Conservation (phyloP, 352 stramenopile genomes). For the Peronosclerospora sorghi region DNA sequence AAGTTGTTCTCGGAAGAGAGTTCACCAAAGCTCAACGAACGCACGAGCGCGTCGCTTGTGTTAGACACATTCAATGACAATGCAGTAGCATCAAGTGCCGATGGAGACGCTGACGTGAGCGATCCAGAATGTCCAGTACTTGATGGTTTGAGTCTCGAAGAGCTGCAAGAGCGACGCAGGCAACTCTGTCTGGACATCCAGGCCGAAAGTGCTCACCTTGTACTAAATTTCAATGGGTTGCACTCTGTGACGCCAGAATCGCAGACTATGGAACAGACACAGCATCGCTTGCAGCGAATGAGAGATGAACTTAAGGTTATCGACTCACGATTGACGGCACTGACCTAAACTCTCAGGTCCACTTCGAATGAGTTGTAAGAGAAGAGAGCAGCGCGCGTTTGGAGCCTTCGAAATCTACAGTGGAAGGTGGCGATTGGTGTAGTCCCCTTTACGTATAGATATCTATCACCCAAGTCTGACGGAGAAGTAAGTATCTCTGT, state of each 20-base stretch:
- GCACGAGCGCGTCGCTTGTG: background rate
- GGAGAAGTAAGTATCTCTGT: too few relatives aligned
- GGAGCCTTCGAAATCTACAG: too few relatives aligned
- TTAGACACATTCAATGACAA: background rate
- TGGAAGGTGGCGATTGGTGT: too few relatives aligned
- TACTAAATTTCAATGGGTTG: slow-evolving; percentile 20
- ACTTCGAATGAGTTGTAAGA: too few relatives aligned
- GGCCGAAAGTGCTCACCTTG: slow-evolving; percentile 32
- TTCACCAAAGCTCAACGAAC: background rate
- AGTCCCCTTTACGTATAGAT: too few relatives aligned
- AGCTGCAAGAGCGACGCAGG: slow-evolving; percentile 23
- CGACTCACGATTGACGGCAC: slow-evolving; percentile 6
- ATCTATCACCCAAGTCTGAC: too few relatives aligned
- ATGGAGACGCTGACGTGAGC: background rate
- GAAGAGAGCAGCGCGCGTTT: too few relatives aligned
- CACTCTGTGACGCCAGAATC: background rate
- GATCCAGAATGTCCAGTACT: slow-evolving; percentile 2
- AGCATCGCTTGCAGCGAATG: slow-evolving; percentile 8
- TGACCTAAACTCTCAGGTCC: too few relatives aligned
- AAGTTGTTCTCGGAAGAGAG: slow-evolving; percentile 11
- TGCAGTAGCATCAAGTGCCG: background rate
- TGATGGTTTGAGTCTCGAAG: slow-evolving; percentile 4
- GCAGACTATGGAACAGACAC: slow-evolving; percentile 5
- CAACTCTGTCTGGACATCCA: slow-evolving; percentile 49
- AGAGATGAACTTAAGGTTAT: slow-evolving; percentile 19